Conservation (phyloP, 768 basidiomycete species). For the Pisolithus albus region DNA sequence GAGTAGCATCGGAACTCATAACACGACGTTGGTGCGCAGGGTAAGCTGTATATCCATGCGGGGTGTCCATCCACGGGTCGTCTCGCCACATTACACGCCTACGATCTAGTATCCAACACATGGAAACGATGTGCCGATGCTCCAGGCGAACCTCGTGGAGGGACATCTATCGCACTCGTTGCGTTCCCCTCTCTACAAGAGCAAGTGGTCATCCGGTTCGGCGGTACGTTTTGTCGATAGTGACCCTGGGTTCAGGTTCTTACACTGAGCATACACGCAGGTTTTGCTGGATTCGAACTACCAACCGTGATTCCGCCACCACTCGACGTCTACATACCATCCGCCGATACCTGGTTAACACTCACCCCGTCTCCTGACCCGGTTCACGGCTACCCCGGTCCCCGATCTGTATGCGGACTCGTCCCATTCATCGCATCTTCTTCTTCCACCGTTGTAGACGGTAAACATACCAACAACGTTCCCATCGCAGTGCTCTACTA, state of each 20-base stretch:
- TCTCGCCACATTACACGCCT: constrained; percentile 29
- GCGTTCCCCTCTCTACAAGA: constrained; percentile 8
- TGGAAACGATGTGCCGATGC: constrained; percentile 32
- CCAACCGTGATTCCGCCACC: constrained; percentile 17
- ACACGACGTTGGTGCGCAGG: constrained; percentile 9
- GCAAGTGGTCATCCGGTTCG: constrained; percentile 32
- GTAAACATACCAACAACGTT: constrained; percentile 1
- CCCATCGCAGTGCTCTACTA: constrained; percentile 29
- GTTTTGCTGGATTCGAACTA: constrained; percentile 33
- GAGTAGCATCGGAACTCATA: background rate
- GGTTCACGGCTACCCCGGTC: constrained; percentile 23
- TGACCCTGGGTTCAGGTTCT: background rate
- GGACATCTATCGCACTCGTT: constrained; percentile 32
- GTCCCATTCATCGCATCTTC: constrained; percentile 14
- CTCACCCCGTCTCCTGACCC: constrained; percentile 21
- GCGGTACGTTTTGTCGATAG: constrained; percentile 14
- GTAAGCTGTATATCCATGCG: constrained; percentile 33
- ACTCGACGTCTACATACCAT: constrained; percentile 31
- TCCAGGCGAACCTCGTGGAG: constrained; percentile 34
- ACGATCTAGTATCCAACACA: constrained; percentile 19
- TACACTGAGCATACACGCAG: constrained; percentile 14
- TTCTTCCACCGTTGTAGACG: background rate
- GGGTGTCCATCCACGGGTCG: constrained; percentile 35
- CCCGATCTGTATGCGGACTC: constrained; percentile 32
- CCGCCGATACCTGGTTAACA: constrained; percentile 17